Base-by-base conservation (phyloP, 2,329 filamentous ascomycete species). In the Mollisiaceae sp. region DNA sequence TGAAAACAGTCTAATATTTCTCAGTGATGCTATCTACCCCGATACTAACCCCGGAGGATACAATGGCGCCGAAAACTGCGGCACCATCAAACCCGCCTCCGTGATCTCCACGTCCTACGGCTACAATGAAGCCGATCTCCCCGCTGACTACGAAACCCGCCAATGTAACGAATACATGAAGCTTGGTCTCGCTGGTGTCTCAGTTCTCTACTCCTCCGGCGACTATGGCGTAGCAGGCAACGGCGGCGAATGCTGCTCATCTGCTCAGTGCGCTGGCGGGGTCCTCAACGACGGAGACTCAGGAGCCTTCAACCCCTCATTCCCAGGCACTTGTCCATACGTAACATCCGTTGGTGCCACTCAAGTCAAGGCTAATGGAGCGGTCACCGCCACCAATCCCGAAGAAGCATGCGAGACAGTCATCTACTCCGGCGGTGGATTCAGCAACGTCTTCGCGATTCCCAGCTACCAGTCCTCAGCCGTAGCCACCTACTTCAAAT, bases 341-440 rank as follows among this genome's bases (percentile, higher is more conserved):
- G 84, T 91, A 14, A 91, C 89, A 0, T 78, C 83, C 3, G 84
- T 91, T 1, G 89, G 90, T 14, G 89, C 86, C 2, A 88, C 87
- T 1, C 78, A 82, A 72, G 76, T 80, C 62, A 77, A 77, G 35
- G 8, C 38, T 1, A 63, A 63, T 32, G 77, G 76, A 4, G 77
- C 79, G 2, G 57, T 62, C 1, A 65, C 68, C 14, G 69, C 67
- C 14, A 63, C 63, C 35, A 73, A 71, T 6, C 75, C 79, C 0
- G 81, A 83, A 68, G 75, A 77, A 50, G 81, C 82, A 8, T 82
- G 81, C 65, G 77, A 82, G 69, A 79, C 77, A 0, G 75, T 95
- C 79, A 86, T 95, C 75, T 93, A 93, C 80, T 89, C 59, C 20
- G 59, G 59, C 12, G 59, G 59, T 41, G 59, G 59, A 5, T 61